A percentile compares a stretch with the other conserved stretches of the same genome.
Evolutionary conservation across 148 eudicot genomes (phyloP).

Genomic region (Simmondsia chinensis): DNA sequence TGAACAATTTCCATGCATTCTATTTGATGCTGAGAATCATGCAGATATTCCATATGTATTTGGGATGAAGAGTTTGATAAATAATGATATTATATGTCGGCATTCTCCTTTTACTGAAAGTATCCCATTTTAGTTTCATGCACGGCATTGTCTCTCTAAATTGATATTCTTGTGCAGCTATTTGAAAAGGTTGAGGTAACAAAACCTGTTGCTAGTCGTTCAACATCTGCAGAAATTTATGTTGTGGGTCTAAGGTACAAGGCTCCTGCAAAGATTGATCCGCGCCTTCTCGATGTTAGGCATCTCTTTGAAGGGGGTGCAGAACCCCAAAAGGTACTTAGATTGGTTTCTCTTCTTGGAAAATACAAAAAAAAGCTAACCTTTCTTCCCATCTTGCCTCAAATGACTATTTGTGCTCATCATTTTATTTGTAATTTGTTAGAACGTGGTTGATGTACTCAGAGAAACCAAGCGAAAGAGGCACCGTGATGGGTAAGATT

Average conservation of each 20-base stretch:
- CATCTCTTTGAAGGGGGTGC: slow-evolving; percentile 69
- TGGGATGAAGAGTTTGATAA: no score
- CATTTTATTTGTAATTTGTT: no score
- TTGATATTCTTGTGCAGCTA: slow-evolving; percentile 36
- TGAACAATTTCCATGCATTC: no score
- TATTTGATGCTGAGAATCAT: no score
- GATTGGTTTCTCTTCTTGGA: background rate
- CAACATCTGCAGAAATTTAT: slow-evolving; percentile 91
- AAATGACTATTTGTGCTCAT: no score
- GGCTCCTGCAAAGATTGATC: slow-evolving; percentile 96
- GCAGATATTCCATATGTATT: no score
- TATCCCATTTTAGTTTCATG: no score
- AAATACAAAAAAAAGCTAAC: no score
- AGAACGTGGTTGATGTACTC: slow-evolving; percentile 67
- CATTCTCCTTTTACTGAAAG: no score
- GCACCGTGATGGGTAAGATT: slow-evolving; percentile 77
- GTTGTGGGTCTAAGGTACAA: slow-evolving; percentile 64
- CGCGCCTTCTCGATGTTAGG: slow-evolving; percentile 86
- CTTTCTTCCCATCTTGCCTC: no score
- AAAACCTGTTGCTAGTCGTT: slow-evolving; percentile 89
- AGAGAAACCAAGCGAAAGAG: slow-evolving; percentile 61
- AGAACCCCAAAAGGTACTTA: slow-evolving; percentile 70
- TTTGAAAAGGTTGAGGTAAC: slow-evolving; percentile 93
- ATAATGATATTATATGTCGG: no score
- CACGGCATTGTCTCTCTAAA: background rate